Evolutionary conservation across 495 filamentous ascomycete species (phyloP), one percentile per base, ranked within the genome.

Genomic region (Barbatosphaeria neglecta): DNA sequence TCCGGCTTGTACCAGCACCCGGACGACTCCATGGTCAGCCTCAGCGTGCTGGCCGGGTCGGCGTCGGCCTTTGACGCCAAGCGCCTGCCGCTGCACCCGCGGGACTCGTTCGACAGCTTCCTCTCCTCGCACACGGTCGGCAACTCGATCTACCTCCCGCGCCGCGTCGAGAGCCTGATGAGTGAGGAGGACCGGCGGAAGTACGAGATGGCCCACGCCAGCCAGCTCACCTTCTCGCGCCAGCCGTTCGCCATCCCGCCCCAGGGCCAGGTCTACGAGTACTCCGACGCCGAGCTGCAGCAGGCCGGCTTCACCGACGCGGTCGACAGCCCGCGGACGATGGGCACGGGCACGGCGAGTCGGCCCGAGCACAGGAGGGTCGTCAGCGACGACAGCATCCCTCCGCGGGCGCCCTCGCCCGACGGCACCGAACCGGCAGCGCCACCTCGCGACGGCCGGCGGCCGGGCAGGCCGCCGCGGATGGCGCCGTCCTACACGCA

Each of bases 91-190:
- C 61, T 82, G 6, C 76, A 82, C 45, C 70, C 71, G 20, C 74
- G 75, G 22, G 72, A 78, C 46, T 90, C 86, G 0, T 78, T 81
- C 45, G 90, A 96, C 37, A 89, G 83, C 35, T 65, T 77, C 22
- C 58, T 78, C 42, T 86, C 83, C 0, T 69, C 63, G 0, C 73
- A 70, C 15, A 83, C 77, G 4, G 76, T 68, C 3, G 70, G 63
- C 38, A 78, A 79, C 49, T 84, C 82, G 0, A 70, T 92, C 18
- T 83, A 81, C 52, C 61, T 86, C 54, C 88, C 90, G 2, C 74
- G 77, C 18, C 76, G 82, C 31, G 84, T 95, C 8, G 90, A 95
- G 50, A 87, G 78, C 58, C 75, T 94, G 52, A 84, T 92, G 79
- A 82, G 77, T 33, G 83, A 84, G 19, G 83, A 89, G 62, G 84